These are phyloP conservation scores for Haplosporangium sp. DNA, from an alignment of 371 early-diverging fungal species.

Conservation along the genomic window DNA sequence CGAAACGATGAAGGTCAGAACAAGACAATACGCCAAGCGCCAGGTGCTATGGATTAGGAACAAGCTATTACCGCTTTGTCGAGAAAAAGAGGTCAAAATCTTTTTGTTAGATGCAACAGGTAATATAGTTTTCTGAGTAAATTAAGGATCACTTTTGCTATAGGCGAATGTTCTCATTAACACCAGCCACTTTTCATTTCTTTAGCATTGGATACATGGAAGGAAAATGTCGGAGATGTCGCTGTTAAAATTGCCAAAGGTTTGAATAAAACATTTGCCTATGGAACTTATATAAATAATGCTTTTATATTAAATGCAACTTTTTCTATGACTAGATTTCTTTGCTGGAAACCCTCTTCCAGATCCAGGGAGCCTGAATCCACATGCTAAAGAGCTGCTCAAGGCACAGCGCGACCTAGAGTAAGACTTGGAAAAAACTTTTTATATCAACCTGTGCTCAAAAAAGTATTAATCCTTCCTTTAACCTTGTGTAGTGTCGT, in stretches of 20 bases:
- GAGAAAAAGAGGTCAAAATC: conserved; percentile 59
- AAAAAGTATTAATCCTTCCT: too few species aligned
- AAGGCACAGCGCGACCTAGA: conserved; percentile 37
- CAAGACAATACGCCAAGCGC: conserved; percentile 88
- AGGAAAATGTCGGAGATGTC: conserved; percentile 64
- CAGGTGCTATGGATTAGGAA: conserved; percentile 94
- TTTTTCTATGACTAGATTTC: conserved; percentile 35
- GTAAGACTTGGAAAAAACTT: conserved; percentile 6
- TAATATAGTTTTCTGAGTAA: conserved; percentile 35
- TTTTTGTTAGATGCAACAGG: conserved; percentile 87
- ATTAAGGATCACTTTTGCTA: neutral
- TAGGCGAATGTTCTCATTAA: neutral
- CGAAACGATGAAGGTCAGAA: conserved; percentile 87
- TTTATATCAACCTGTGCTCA: too few species aligned
- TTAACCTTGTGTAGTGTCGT: conserved; percentile 18
- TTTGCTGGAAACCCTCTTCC: conserved; percentile 52
- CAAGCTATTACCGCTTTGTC: conserved; percentile 74
- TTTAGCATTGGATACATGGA: conserved; percentile 67
- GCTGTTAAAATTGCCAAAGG: conserved; percentile 67
- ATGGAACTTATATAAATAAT: too few species aligned
- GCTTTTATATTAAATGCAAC: too few species aligned
- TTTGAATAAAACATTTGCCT: conserved; percentile 11
- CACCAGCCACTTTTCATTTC: neutral
- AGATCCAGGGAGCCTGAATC: conserved; percentile 33
- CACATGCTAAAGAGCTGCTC: conserved; percentile 47